These are phyloP conservation scores for Rhizoclosmatium sp. DNA, from an alignment of 192 early-diverging fungal genomes.

Conservation along the genomic window DNA sequence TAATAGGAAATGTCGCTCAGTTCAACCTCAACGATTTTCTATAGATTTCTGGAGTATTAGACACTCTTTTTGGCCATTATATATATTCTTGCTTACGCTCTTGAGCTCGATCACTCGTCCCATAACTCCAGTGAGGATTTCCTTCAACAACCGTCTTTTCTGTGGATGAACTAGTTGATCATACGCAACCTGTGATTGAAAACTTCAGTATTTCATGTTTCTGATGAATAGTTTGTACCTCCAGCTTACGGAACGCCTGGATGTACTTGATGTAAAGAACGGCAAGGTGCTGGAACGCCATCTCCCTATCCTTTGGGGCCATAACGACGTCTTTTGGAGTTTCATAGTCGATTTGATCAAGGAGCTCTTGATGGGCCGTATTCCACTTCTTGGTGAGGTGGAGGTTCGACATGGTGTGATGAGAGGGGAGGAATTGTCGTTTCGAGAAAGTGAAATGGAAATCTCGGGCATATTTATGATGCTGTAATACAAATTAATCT, in stretches of 20 bases:
- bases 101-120: conserved; percentile 65
- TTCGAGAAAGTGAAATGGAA: too few relatives aligned
- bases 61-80: background rate
- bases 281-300: conserved; percentile 63
- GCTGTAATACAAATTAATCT: too few relatives aligned
- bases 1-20: conserved; percentile 59
- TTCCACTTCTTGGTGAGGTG: conserved; percentile 53
- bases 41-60: conserved; percentile 1
- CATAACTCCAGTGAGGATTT: conserved; percentile 58
- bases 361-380: conserved; percentile 52
- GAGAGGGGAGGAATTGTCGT: too few relatives aligned
- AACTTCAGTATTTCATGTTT: background rate
- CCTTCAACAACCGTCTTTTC: conserved; percentile 62
- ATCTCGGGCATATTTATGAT: too few relatives aligned
- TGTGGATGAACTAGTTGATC: conserved; percentile 70
- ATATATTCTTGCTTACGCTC: conserved; percentile 49
- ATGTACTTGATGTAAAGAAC: conserved; percentile 66
- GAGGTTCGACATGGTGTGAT: conserved; percentile 34
- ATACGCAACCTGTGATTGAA: conserved; percentile 54
- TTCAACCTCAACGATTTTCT: conserved; percentile 70
- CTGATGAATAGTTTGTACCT: conserved; percentile 40
- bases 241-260: conserved; percentile 61
- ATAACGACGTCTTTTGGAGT: conserved; percentile 56
- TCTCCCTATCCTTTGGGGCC: conserved; percentile 60
- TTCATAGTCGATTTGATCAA: conserved; percentile 62